Conservation (phyloP, 2,329 filamentous ascomycete species). For the Blumeriella jaapii region DNA sequence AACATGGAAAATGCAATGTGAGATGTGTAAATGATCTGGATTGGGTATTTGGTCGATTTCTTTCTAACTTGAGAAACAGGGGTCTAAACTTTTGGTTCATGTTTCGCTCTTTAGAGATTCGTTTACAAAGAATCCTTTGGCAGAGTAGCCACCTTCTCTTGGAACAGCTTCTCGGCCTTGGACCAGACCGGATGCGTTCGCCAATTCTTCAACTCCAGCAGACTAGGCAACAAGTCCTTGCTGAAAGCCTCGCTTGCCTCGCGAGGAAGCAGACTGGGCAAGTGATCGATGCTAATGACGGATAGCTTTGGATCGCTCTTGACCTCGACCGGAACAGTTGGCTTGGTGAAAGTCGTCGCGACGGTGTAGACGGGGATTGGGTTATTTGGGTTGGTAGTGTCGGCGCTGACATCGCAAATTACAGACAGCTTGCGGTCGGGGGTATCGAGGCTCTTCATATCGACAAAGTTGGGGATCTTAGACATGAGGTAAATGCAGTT, state of each 20-base stretch:
- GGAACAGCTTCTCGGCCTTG: conserved; percentile 72
- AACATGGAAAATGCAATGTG: too few species aligned
- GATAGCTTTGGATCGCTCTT: conserved; percentile 45
- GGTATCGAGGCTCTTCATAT: conserved; percentile 53
- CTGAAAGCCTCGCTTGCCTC: conserved; percentile 84
- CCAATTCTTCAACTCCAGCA: conserved; percentile 69
- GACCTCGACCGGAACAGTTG: conserved; percentile 66
- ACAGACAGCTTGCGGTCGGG: conserved; percentile 64
- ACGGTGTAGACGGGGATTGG: conserved; percentile 71
- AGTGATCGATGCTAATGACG: conserved; percentile 81
- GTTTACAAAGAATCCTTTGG: conserved; percentile 30
- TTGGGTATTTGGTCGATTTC: too few species aligned
- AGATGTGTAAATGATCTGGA: too few species aligned
- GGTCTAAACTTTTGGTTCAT: not conserved
- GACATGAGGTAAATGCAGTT: conserved; percentile 82
- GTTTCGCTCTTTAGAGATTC: not conserved
- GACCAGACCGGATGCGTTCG: conserved; percentile 67
- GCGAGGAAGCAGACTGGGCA: conserved; percentile 71
- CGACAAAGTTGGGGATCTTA: conserved; percentile 73
- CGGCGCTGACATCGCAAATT: conserved; percentile 68
- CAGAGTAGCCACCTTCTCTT: conserved; percentile 65
- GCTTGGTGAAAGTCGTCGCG: conserved; percentile 78
- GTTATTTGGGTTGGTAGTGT: conserved; percentile 57
- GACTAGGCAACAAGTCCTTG: conserved; percentile 61
- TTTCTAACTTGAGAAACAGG: too few species aligned